A percentile compares a stretch with the other conserved stretches of the same genome.
Evolutionary conservation across 257 asterid species (phyloP).

Genomic region (Solanum dulcamara): DNA sequence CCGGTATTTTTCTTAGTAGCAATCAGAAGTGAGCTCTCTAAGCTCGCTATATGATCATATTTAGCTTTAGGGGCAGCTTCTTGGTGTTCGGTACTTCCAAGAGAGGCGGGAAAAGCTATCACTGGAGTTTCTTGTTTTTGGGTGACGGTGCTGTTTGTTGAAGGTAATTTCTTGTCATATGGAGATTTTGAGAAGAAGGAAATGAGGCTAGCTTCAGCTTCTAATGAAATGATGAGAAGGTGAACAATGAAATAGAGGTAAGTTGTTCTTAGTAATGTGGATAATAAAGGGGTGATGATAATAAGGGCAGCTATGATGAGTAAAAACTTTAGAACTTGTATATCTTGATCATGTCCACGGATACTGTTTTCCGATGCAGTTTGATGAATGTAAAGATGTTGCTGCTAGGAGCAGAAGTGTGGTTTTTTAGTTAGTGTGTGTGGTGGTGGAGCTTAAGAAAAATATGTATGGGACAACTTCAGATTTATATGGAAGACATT

Average conservation of each 20-base stretch:
- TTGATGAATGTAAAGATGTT: neutral
- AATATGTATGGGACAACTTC: neutral
- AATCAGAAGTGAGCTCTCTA: neutral
- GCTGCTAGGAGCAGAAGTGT: neutral
- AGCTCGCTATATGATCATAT: neutral
- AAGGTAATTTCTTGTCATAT: neutral
- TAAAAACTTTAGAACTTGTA: slow-evolving; percentile 24
- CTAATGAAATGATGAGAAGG: slow-evolving; percentile 40
- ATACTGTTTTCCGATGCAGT: neutral
- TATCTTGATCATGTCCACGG: slow-evolving; percentile 8
- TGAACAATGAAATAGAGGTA: slow-evolving; percentile 40
- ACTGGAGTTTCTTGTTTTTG: neutral
- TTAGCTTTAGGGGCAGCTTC: neutral
- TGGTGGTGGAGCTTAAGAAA: neutral
- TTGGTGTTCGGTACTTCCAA: neutral
- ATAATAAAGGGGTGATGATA: slow-evolving; percentile 28
- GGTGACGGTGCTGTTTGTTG: neutral
- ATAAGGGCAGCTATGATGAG: slow-evolving; percentile 21
- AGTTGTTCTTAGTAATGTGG: slow-evolving; percentile 26
- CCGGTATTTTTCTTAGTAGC: neutral
- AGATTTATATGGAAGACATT: neutral
- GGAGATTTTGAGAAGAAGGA: neutral
- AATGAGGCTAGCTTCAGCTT: slow-evolving; percentile 55
- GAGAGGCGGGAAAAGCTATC: slow-evolving; percentile 15
- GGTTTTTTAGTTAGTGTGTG: neutral